A percentile compares a stretch with the other conserved stretches of the same genome.
Conservation (phyloP, 768 basidiomycete genomes). For the Termitomyces sp. region DNA sequence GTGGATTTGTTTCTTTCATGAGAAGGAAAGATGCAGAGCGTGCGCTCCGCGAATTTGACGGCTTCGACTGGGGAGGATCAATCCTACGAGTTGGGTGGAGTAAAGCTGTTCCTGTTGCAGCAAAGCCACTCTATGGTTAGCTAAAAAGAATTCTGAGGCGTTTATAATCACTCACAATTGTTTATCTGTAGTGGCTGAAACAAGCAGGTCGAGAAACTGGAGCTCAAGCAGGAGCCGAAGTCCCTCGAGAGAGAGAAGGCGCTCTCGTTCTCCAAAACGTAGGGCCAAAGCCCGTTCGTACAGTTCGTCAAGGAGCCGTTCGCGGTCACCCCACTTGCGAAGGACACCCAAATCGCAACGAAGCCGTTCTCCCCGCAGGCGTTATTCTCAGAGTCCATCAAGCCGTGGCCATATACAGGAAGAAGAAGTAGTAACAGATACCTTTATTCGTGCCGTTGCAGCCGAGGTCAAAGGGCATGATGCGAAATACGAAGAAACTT, state of each 20-base stretch:
- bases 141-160: neutral
- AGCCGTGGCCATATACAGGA: slow-evolving; percentile 42
- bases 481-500: slow-evolving; percentile 62
- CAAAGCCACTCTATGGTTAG: slow-evolving; percentile 77
- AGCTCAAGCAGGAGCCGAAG: slow-evolving; percentile 27
- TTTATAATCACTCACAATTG: neutral
- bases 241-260: slow-evolving; percentile 33
- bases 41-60: slow-evolving; percentile 87
- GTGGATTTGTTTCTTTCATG: slow-evolving; percentile 98
- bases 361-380: slow-evolving; percentile 43
- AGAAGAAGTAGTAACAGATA: slow-evolving; percentile 69
- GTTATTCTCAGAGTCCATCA: slow-evolving; percentile 46
- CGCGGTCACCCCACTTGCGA: slow-evolving; percentile 32
- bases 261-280: slow-evolving; percentile 32
- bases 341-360: slow-evolving; percentile 29
- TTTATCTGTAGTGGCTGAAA: slow-evolving; percentile 12
- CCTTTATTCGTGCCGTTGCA: slow-evolving; percentile 84
- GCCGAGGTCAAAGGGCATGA: slow-evolving; percentile 81
- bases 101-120: slow-evolving; percentile 86
- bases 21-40: slow-evolving; percentile 85
- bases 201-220: slow-evolving; percentile 9
- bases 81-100: slow-evolving; percentile 92
- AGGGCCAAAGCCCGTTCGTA: slow-evolving; percentile 39
- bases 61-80: slow-evolving; percentile 91
- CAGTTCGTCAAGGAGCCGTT: slow-evolving; percentile 43